phyloP scores from a whole-genome alignment of 139 green algal species.

The Chlamydomonas sp. region DNA sequence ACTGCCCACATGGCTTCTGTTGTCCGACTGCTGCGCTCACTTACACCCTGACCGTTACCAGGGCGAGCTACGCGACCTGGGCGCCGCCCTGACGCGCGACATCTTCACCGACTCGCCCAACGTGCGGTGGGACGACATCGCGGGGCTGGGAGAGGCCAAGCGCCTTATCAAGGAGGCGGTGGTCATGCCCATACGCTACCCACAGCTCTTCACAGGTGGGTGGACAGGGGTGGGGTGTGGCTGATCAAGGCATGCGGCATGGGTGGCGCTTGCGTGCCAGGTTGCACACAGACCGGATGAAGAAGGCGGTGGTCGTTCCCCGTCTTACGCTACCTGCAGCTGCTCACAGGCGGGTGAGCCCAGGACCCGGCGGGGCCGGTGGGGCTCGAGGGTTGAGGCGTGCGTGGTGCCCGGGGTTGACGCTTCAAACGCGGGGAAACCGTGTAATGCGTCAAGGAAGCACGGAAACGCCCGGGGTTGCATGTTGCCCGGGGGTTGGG shows the following conservation, averaged over 20 bases:
- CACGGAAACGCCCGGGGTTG: too few relatives aligned
- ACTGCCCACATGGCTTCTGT: not conserved
- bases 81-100: constrained; percentile 65
- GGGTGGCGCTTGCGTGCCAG: too few relatives aligned
- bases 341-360: too few relatives aligned
- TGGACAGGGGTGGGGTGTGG: not conserved
- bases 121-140: constrained; percentile 69
- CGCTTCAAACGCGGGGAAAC: too few relatives aligned
- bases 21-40: constrained; percentile 26
- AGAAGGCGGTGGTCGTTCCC: not conserved
- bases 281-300: not conserved
- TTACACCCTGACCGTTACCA: not conserved
- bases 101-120: constrained; percentile 69
- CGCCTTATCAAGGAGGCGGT: constrained; percentile 85
- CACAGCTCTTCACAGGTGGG: constrained; percentile 53
- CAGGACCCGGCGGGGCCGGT: too few relatives aligned
- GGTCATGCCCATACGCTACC: constrained; percentile 82
- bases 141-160: constrained; percentile 74
- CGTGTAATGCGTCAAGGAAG: too few relatives aligned
- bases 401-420: too few relatives aligned
- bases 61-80: constrained; percentile 70
- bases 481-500: too few relatives aligned
- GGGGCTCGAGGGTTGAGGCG: too few relatives aligned
- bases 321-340: too few relatives aligned
- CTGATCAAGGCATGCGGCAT: not conserved